Evolutionary conservation across 441 rosid species (phyloP), one percentile per base, ranked within the genome.

Genomic region (Erodium moschatum): DNA sequence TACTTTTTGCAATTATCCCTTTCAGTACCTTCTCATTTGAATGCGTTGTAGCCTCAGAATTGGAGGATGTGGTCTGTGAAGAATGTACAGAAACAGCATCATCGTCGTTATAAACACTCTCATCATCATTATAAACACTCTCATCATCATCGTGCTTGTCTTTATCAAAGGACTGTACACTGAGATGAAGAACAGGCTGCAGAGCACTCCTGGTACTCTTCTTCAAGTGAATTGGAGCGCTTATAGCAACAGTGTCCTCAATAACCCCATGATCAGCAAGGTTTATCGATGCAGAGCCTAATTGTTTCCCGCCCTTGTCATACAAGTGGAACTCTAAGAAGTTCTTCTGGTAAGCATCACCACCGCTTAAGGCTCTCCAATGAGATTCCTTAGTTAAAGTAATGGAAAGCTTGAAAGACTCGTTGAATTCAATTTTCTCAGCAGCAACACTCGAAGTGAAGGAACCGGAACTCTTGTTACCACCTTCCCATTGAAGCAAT

Each of bases 401-500:
- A 67, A 88, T 85, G 3, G 91, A 91, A 31, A 91, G 81, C 89
- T 82, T 86, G 73, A 94, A 91, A n/a, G 92, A 88, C 79, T 89
- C 88, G 11, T 82, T 83, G 75, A 94, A 91, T 66, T 91, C 97
- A 48, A 94, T 91, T 71, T 88, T 94, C 62, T 97, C 98, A 75
- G 88, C 92, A n/a, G 95, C 96, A 67, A 83, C 80, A 69, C 82
- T 87, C 0, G 80, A 67, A 42, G 75, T 79, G 6, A 97, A 88
- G 13, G 96, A 85, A 13, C 97, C 97, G 0, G 89, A 83, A 38
- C 62, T 81, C 65, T 84, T 87, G 63, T 84, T 89, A 61, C 97
- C 91, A 48, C 89, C 85, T 81, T 88, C 97, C 99, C 99, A 94
- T 33, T 87, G 97, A 44, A 94, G 79, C 7, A 89, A 68, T 65